phyloP scores from a whole-genome alignment of 495 filamentous ascomycete species.

The Trichocladium antarcticum region DNA sequence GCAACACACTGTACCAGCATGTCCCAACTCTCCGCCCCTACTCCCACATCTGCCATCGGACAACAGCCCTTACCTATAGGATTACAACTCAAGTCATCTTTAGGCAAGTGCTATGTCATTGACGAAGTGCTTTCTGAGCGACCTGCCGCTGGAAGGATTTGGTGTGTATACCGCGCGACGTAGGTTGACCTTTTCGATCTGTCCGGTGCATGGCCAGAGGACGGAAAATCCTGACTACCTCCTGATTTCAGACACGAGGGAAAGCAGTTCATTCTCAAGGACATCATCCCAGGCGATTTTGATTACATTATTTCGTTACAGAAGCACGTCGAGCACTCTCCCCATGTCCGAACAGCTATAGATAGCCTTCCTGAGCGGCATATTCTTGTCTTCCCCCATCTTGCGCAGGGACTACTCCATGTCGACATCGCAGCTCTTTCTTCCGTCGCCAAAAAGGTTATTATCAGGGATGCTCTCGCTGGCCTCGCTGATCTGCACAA shows the following conservation, averaged over 20 bases:
- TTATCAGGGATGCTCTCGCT: constrained; percentile 1
- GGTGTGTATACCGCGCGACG: constrained; percentile 2
- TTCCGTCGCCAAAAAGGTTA: constrained; percentile 1
- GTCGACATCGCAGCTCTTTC: constrained; percentile 1
- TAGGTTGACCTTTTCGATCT: constrained; percentile 2
- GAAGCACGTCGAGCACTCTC: constrained; percentile 7
- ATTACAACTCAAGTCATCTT: constrained; percentile 2
- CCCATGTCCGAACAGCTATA: constrained; percentile 2
- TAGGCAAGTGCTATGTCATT: constrained; percentile 5
- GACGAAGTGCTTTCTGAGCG: constrained; percentile 6
- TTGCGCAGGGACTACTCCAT: constrained; percentile 3
- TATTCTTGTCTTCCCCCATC: constrained; percentile 4
- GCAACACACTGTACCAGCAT: not conserved
- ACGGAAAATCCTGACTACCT: not conserved
- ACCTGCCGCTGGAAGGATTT: constrained; percentile 4
- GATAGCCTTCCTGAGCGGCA: constrained; percentile 4
- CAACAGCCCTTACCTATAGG: not conserved
- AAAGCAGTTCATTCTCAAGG: constrained; percentile 5
- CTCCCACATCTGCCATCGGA: not conserved
- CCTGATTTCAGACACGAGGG: not conserved
- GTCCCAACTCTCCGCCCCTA: not conserved
- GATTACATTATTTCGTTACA: not conserved
- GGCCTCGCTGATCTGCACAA: constrained; percentile 3
- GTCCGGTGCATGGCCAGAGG: constrained; percentile 1
- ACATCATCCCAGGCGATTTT: constrained; percentile 2